Percentiles rank a stretch among this genome's conserved stretches.
phyloP scores from a whole-genome alignment of 192 early-diverging fungal species.

The Coemansia sp. region DNA sequence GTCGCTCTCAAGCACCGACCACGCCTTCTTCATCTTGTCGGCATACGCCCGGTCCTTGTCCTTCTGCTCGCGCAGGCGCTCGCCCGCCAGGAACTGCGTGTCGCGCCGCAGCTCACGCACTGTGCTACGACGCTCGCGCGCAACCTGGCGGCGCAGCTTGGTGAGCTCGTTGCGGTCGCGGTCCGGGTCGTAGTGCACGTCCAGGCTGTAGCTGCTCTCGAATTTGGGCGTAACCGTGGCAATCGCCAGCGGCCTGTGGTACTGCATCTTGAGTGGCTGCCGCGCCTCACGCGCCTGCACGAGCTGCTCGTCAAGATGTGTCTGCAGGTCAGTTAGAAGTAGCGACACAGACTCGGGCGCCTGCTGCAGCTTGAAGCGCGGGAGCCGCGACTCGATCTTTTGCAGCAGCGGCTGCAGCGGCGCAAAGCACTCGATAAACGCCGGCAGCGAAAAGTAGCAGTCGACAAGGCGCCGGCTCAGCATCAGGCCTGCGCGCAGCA shows the following conservation, averaged over 20 bases:
- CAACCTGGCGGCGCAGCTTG: slow-evolving; percentile 81
- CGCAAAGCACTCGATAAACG: slow-evolving; percentile 63
- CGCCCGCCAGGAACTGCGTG: slow-evolving; percentile 78
- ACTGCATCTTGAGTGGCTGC: slow-evolving; percentile 77
- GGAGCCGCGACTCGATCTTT: slow-evolving; percentile 21
- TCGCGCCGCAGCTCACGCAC: slow-evolving; percentile 95
- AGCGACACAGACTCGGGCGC: slow-evolving; percentile 13
- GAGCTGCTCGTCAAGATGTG: slow-evolving; percentile 54
- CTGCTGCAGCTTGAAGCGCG: slow-evolving; percentile 29
- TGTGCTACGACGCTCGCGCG: slow-evolving; percentile 93
- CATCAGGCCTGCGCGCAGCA: slow-evolving; percentile 20
- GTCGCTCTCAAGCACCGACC: slow-evolving; percentile 81
- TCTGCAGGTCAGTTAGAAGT: slow-evolving; percentile 15
- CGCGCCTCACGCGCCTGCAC: slow-evolving; percentile 55
- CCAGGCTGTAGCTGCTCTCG: slow-evolving; percentile 84
- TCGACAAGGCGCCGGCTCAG: slow-evolving; percentile 26
- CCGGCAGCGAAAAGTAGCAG: slow-evolving; percentile 60
- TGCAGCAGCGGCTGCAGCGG: slow-evolving; percentile 22
- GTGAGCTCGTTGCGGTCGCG: slow-evolving; percentile 66
- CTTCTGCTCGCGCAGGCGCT: slow-evolving; percentile 63
- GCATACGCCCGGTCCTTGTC: slow-evolving; percentile 83
- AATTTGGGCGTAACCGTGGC: slow-evolving; percentile 88
- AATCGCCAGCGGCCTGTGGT: slow-evolving; percentile 84
- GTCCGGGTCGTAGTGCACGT: slow-evolving; percentile 80
- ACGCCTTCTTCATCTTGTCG: slow-evolving; percentile 87